A percentile compares a stretch with the other conserved stretches of the same genome.
These are phyloP conservation scores for Darksidea phi DNA, from an alignment of 495 filamentous ascomycete species.

Conservation along the genomic window DNA sequence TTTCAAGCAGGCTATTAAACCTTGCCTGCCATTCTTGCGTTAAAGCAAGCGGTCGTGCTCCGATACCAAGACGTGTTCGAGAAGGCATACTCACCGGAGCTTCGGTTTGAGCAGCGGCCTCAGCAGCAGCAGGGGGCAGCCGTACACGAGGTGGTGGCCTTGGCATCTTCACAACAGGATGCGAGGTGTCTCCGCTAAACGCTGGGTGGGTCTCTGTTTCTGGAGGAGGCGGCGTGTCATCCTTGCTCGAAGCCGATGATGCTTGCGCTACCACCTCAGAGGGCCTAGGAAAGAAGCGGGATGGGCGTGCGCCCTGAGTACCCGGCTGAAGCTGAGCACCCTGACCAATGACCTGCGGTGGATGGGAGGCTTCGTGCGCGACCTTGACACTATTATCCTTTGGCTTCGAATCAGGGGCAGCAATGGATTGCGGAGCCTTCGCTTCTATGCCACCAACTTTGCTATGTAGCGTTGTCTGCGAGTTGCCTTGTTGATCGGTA, in stretches of 20 bases:
- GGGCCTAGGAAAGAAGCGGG: constrained; percentile 32
- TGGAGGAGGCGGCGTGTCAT: constrained; percentile 40
- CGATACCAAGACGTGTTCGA: constrained; percentile 11
- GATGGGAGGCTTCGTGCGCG: background rate
- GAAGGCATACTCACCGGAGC: constrained; percentile 28
- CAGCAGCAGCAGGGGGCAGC: constrained; percentile 38
- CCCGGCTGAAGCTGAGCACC: constrained; percentile 10
- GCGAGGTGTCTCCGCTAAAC: constrained; percentile 31
- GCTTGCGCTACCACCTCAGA: constrained; percentile 9
- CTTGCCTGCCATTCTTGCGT: constrained; percentile 33
- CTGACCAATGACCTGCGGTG: constrained; percentile 8
- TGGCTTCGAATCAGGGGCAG: constrained; percentile 5
- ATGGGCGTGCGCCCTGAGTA: constrained; percentile 20
- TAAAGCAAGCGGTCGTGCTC: constrained; percentile 34
- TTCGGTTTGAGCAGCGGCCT: constrained; percentile 14
- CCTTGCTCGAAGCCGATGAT: constrained; percentile 9
- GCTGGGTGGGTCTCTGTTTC: constrained; percentile 41
- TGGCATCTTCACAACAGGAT: constrained; percentile 43
- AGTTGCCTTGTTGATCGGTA: constrained; percentile 15
- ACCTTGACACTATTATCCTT: constrained; percentile 17
- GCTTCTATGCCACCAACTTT: constrained; percentile 5
- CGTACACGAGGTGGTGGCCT: constrained; percentile 38
- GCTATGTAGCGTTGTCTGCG: constrained; percentile 16
- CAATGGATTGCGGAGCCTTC: background rate
- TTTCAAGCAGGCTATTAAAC: constrained; percentile 33